phyloP scores from a whole-genome alignment of 805 yeast species.

The Zygosaccharomyces gambellarensis region DNA sequence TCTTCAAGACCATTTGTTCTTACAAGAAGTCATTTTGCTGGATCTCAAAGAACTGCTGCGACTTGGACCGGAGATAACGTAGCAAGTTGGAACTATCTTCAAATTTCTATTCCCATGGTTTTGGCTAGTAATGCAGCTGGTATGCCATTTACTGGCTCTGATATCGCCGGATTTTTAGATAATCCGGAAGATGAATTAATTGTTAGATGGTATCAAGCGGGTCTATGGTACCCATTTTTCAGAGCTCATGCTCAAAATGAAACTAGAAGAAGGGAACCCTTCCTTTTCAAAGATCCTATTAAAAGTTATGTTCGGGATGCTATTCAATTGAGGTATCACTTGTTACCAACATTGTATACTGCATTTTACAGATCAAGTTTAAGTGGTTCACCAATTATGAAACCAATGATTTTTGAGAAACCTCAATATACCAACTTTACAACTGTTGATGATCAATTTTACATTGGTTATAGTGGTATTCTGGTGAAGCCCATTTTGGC shows the following conservation, averaged over 20 bases:
- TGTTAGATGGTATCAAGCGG: conserved; percentile 93
- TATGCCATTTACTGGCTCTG: conserved; percentile 92
- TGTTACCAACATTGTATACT: conserved; percentile 78
- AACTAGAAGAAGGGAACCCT: conserved; percentile 88
- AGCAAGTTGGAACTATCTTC: conserved; percentile 86
- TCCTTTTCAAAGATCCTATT: conserved; percentile 73
- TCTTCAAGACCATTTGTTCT: conserved; percentile 76
- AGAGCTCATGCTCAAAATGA: conserved; percentile 97
- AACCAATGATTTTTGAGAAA: conserved; percentile 57
- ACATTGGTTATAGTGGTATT: conserved; percentile 66
- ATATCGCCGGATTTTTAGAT: conserved; percentile 95
- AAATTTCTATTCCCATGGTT: conserved; percentile 80
- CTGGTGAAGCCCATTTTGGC: conserved; percentile 76
- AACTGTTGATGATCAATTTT: conserved; percentile 77
- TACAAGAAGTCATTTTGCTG: conserved; percentile 83
- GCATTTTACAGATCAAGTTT: conserved; percentile 60
- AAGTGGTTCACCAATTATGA: conserved; percentile 65
- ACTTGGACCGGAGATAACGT: conserved; percentile 98
- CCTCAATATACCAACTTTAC: conserved; percentile 42
- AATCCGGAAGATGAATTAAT: conserved; percentile 77
- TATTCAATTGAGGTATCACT: conserved; percentile 62
- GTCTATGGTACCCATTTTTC: conserved; percentile 94
- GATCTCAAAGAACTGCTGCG: conserved; percentile 87
- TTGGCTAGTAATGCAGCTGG: conserved; percentile 77
- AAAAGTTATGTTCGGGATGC: conserved; percentile 64